These are phyloP conservation scores for Anthracocystis panici-leucophaei DNA, from an alignment of 1,284 basidiomycete species.

Conservation along the genomic window DNA sequence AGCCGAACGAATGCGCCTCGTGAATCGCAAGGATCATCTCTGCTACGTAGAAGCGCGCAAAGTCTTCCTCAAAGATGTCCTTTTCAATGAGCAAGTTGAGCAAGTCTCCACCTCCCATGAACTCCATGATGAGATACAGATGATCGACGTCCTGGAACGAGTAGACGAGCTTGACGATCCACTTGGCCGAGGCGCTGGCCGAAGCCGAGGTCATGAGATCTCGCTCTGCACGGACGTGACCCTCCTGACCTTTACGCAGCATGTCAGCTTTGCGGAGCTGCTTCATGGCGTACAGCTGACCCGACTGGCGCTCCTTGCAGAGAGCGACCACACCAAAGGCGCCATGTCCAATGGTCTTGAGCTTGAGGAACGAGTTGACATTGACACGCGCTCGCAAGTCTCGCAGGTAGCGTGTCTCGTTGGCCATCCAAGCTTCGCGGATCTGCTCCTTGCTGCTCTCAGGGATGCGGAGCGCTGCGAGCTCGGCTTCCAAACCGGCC, in stretches of 20 bases:
- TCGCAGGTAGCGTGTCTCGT: slow-evolving; percentile 89
- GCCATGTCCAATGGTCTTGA: slow-evolving; percentile 97
- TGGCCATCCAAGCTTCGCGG: slow-evolving; percentile 82
- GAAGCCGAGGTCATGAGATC: slow-evolving; percentile 82
- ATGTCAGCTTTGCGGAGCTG: slow-evolving; percentile 95
- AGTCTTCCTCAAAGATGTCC: slow-evolving; percentile 92
- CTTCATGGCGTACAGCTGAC: slow-evolving; percentile 93
- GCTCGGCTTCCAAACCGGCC: slow-evolving; percentile 86
- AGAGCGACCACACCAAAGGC: slow-evolving; percentile 97
- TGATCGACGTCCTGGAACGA: slow-evolving; percentile 78
- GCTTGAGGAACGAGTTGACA: slow-evolving; percentile 84
- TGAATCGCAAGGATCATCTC: slow-evolving; percentile 98
- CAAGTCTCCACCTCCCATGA: slow-evolving; percentile 95
- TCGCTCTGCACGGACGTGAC: slow-evolving; percentile 89
- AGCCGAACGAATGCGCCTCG: slow-evolving; percentile 91
- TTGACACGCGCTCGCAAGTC: slow-evolving; percentile 85
- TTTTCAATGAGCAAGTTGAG: slow-evolving; percentile 93
- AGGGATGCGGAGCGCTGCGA: slow-evolving; percentile 79
- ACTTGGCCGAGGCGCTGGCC: slow-evolving; percentile 70
- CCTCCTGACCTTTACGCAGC: slow-evolving; percentile 97
- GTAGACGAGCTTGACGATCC: slow-evolving; percentile 93
- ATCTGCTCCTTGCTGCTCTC: slow-evolving; percentile 80
- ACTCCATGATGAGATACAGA: slow-evolving; percentile 87
- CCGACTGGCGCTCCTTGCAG: slow-evolving; percentile 83
- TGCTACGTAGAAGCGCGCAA: slow-evolving; percentile 93